These are phyloP conservation scores for Zostera marina DNA, from an alignment of 116 monocot species.

Conservation along the genomic window DNA sequence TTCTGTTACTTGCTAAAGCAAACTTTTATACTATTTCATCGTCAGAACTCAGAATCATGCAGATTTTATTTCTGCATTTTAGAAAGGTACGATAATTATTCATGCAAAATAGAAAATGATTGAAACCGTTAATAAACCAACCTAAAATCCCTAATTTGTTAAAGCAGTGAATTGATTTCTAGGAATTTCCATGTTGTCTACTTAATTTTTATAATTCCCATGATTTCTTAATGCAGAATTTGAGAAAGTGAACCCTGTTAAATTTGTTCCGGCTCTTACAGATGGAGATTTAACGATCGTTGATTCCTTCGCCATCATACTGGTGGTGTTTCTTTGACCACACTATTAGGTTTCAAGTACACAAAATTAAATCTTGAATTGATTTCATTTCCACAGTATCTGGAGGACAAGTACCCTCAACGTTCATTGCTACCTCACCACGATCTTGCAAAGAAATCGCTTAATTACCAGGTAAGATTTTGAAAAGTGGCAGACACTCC, in stretches of 20 bases:
- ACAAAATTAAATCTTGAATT: background rate
- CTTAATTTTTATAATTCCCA: background rate
- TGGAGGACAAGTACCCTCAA: constrained; percentile 64
- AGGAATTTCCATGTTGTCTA: background rate
- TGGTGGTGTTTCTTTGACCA: constrained; percentile 24
- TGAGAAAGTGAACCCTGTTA: constrained; percentile 59
- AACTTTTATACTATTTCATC: background rate
- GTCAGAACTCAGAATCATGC: too few species aligned
- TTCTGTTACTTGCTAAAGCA: background rate
- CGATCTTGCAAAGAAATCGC: constrained; percentile 48
- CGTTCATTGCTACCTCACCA: constrained; percentile 43
- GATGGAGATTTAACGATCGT: constrained; percentile 42
- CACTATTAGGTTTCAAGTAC: background rate
- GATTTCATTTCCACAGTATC: constrained; percentile 28
- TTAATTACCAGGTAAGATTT: constrained; percentile 57
- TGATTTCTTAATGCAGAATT: constrained; percentile 25
- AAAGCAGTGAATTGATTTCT: background rate
- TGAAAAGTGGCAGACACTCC: too few species aligned
- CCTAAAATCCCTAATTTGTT: too few species aligned
- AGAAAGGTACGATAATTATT: too few species aligned
- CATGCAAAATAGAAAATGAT: too few species aligned
- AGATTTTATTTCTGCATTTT: too few species aligned
- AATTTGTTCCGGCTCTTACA: constrained; percentile 54
- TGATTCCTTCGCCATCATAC: constrained; percentile 62
- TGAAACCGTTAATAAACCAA: too few species aligned